phyloP scores from a whole-genome alignment of 2,329 filamentous ascomycete species.

The Lecanicillium sp. region DNA sequence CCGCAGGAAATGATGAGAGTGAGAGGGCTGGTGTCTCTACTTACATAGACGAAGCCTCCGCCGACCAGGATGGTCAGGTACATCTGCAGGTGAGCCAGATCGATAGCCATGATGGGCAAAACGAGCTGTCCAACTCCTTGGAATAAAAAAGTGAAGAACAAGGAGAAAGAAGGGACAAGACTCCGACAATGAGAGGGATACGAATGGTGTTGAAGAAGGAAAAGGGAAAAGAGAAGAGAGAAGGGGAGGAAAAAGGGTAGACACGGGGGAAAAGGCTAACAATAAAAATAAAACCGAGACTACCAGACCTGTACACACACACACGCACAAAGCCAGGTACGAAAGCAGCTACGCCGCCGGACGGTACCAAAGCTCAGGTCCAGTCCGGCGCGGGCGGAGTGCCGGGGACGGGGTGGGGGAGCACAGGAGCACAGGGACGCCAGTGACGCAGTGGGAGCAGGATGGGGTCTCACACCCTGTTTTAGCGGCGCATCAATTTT shows the following conservation, averaged over 20 bases:
- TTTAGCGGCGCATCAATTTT: too few species aligned
- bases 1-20: background rate
- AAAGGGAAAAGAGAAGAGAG: background rate
- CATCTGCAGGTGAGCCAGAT: slow-evolving; percentile 27
- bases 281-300: background rate
- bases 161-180: background rate
- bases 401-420: background rate
- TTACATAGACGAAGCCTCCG: slow-evolving; percentile 32
- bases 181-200: background rate
- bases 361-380: background rate
- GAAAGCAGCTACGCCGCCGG: slow-evolving; percentile 2
- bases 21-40: slow-evolving; percentile 13
- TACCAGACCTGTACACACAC: too few species aligned
- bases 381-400: slow-evolving; percentile 2
- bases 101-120: slow-evolving; percentile 17
- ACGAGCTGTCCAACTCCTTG: background rate
- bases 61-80: slow-evolving; percentile 31
- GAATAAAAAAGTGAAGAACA: background rate
- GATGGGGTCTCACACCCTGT: too few species aligned
- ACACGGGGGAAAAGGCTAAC: slow-evolving; percentile 5
- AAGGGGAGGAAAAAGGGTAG: background rate
- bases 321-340: slow-evolving; percentile 3
- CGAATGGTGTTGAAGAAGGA: background rate
- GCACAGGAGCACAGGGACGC: too few species aligned
- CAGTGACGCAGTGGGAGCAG: too few species aligned